Conservation (phyloP, 2,329 filamentous ascomycete genomes). For the Penicillium concentricum region DNA sequence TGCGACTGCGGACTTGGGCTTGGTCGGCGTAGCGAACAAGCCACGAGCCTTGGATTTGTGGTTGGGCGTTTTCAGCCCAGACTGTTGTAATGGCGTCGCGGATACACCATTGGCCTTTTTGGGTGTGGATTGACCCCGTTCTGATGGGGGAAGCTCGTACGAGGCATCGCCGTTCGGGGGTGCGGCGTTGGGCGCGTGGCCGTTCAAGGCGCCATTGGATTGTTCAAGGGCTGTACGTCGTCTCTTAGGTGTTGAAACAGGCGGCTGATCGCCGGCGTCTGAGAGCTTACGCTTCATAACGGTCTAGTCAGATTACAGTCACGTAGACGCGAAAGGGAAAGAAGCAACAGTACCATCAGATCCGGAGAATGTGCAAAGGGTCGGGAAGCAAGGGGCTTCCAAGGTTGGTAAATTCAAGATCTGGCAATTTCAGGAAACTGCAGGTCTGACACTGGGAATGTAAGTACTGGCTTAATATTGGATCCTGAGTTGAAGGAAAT, state of each 20-base stretch:
- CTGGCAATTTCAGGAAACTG: not conserved
- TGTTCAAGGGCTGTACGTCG: slow-evolving; percentile 27
- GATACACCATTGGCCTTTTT: slow-evolving; percentile 31
- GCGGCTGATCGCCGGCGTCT: slow-evolving; percentile 34
- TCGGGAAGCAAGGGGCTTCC: slow-evolving; percentile 28
- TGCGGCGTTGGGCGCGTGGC: slow-evolving; percentile 16
- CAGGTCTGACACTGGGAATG: slow-evolving; percentile 10
- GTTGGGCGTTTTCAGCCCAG: slow-evolving; percentile 39
- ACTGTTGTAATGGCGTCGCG: slow-evolving; percentile 33
- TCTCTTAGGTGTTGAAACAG: slow-evolving; percentile 42
- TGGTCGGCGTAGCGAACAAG: slow-evolving; percentile 44
- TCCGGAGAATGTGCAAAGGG: slow-evolving; percentile 28
- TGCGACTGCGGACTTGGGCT: slow-evolving; percentile 25
- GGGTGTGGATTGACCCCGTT: slow-evolving; percentile 31
- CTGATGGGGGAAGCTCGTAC: slow-evolving; percentile 27
- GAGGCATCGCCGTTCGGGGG: slow-evolving; percentile 21
- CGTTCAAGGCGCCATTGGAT: slow-evolving; percentile 29
- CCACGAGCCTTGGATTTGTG: slow-evolving; percentile 37
- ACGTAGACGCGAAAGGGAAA: slow-evolving; percentile 21
- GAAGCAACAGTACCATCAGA: slow-evolving; percentile 34
- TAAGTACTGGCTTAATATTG: not conserved
- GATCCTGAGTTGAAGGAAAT: slow-evolving; percentile 16
- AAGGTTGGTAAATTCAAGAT: slow-evolving; percentile 7
- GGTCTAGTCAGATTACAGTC: slow-evolving; percentile 16
- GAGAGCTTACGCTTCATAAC: slow-evolving; percentile 46